Conservation (phyloP, 2,329 filamentous ascomycete species). For the Metarhizium rileyi region DNA sequence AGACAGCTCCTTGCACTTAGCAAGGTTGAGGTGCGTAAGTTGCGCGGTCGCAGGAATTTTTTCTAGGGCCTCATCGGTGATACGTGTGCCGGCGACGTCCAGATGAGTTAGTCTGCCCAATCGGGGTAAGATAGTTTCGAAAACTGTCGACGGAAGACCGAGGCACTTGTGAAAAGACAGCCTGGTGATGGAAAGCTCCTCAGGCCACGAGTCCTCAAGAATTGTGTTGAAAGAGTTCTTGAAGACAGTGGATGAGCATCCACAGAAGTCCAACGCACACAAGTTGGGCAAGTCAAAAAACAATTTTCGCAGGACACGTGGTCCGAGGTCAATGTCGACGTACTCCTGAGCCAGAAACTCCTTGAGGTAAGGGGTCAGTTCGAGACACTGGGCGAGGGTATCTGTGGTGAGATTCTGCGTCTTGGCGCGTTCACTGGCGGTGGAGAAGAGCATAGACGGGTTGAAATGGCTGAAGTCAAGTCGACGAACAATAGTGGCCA, state of each 20-base stretch:
- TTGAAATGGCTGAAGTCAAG: constrained; percentile 83
- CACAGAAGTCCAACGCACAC: constrained; percentile 66
- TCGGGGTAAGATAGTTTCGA: constrained; percentile 63
- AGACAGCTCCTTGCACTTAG: constrained; percentile 62
- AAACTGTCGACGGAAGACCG: constrained; percentile 55
- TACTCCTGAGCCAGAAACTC: constrained; percentile 78
- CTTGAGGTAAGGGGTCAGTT: constrained; percentile 61
- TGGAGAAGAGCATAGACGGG: constrained; percentile 65
- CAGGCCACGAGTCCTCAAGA: constrained; percentile 42
- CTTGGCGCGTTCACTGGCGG: constrained; percentile 62
- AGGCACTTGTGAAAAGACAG: constrained; percentile 73
- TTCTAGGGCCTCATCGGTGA: constrained; percentile 61
- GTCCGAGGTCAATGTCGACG: constrained; percentile 63
- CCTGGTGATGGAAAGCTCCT: constrained; percentile 49
- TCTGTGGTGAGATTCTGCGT: constrained; percentile 67
- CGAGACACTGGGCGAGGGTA: constrained; percentile 61
- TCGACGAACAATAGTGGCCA: constrained; percentile 68
- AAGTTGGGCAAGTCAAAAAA: constrained; percentile 57
- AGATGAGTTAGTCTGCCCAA: constrained; percentile 62
- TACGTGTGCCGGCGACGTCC: constrained; percentile 67
- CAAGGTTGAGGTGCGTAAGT: constrained; percentile 69
- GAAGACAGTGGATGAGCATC: constrained; percentile 60
- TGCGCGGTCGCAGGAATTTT: constrained; percentile 62
- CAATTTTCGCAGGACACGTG: constrained; percentile 59
- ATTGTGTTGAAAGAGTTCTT: constrained; percentile 53